Evolutionary conservation across 1,139 yeast species (phyloP).

Genomic region (Saccharomyces hybrid): DNA sequence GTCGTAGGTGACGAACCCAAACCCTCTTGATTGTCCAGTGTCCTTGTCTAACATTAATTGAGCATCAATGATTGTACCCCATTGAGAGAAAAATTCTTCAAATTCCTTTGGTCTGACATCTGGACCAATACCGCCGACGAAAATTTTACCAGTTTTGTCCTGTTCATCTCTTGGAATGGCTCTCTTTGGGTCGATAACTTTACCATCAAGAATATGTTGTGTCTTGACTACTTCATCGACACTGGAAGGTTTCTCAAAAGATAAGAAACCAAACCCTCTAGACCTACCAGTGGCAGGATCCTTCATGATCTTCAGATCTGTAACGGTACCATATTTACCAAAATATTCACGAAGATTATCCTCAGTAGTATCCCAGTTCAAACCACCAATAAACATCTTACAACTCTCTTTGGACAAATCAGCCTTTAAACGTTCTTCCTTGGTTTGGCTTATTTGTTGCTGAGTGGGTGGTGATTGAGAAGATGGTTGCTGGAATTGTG

Average conservation of each 20-base stretch:
- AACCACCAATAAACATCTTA: conserved; percentile 96
- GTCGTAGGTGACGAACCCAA: conserved; percentile 95
- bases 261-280: conserved; percentile 92
- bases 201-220: conserved; percentile 90
- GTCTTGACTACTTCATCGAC: conserved; percentile 84
- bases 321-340: conserved; percentile 81
- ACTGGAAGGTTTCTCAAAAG: conserved; percentile 72
- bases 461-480: conserved; percentile 14
- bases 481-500: conserved; percentile 33
- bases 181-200: conserved; percentile 94
- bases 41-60: conserved; percentile 97
- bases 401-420: conserved; percentile 53
- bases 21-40: conserved; percentile 95
- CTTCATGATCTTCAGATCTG: conserved; percentile 90
- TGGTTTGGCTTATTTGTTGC: conserved; percentile 1
- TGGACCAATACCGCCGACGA: conserved; percentile 96
- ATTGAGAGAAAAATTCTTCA: conserved; percentile 77
- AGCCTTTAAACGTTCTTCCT: conserved; percentile 28
- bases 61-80: conserved; percentile 92
- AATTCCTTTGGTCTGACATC: conserved; percentile 92
- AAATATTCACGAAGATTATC: conserved; percentile 75
- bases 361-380: conserved; percentile 97
- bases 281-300: conserved; percentile 86
- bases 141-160: conserved; percentile 93
- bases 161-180: conserved; percentile 98